Percentiles rank a stretch among this genome's conserved stretches.
phyloP scores from a whole-genome alignment of 257 asterid genomes.

The Jacaranda copaia region DNA sequence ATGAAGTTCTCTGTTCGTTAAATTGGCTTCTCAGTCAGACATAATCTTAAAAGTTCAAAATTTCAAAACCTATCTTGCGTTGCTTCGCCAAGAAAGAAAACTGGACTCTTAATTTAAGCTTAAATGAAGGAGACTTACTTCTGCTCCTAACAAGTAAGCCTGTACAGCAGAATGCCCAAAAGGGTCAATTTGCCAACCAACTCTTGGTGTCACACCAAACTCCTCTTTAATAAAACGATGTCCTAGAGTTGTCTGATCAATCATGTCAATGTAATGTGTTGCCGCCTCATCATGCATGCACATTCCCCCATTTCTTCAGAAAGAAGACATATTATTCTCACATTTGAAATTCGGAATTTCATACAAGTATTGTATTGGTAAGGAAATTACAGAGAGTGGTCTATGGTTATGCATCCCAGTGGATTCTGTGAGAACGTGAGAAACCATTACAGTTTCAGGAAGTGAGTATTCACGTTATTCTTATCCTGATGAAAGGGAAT shows the following conservation, averaged over 20 bases:
- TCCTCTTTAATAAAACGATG: slow-evolving; percentile 47
- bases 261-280: slow-evolving; percentile 60
- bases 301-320: slow-evolving; percentile 57
- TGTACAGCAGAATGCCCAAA: slow-evolving; percentile 64
- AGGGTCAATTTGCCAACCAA: slow-evolving; percentile 63
- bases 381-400: not conserved
- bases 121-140: slow-evolving; percentile 39
- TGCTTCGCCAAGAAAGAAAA: slow-evolving; percentile 23
- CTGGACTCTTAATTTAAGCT: not conserved
- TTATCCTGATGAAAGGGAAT: not conserved
- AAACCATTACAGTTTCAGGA: not conserved
- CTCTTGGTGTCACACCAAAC: slow-evolving; percentile 53
- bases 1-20: slow-evolving; percentile 15
- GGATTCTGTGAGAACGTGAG: not conserved
- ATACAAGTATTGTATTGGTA: not conserved
- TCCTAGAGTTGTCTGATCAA: slow-evolving; percentile 59
- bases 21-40: not conserved
- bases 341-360: not conserved
- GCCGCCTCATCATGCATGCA: slow-evolving; percentile 67
- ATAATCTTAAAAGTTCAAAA: not conserved
- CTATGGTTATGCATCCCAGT: not conserved
- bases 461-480: not conserved
- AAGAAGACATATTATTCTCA: slow-evolving; percentile 16
- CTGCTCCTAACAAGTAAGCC: slow-evolving; percentile 60
- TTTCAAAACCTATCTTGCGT: not conserved